phyloP scores from a whole-genome alignment of 2,329 filamentous ascomycete species.

The Colletotrichum somersetense region DNA sequence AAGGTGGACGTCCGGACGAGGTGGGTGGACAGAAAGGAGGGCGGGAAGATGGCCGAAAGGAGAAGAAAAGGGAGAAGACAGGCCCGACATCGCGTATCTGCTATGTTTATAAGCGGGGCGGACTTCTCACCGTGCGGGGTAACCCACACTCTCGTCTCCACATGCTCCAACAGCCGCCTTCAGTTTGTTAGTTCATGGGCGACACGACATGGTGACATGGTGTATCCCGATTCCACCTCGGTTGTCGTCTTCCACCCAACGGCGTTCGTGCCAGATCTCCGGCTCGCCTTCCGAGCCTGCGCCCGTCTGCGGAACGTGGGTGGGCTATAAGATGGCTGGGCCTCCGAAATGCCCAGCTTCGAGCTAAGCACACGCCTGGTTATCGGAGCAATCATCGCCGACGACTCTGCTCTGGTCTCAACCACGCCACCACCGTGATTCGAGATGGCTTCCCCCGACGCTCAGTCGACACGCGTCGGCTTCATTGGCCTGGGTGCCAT shows the following conservation, averaged over 20 bases:
- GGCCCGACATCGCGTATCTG: constrained; percentile 20
- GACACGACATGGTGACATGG: background rate
- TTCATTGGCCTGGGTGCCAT: constrained; percentile 55
- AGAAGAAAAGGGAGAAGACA: constrained; percentile 34
- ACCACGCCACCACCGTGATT: background rate
- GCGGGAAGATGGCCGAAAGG: constrained; percentile 40
- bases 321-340: constrained; percentile 35
- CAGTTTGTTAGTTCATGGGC: background rate
- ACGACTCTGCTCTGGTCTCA: background rate
- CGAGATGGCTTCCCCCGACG: constrained; percentile 30
- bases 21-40: constrained; percentile 32
- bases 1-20: background rate
- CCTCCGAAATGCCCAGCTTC: constrained; percentile 23
- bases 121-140: constrained; percentile 41
- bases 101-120: constrained; percentile 42
- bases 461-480: constrained; percentile 44
- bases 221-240: constrained; percentile 18
- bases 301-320: constrained; percentile 16
- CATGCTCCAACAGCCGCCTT: constrained; percentile 5
- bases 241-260: constrained; percentile 24
- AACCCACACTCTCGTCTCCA: constrained; percentile 14
- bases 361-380: background rate
- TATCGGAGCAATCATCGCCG: constrained; percentile 15
- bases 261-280: background rate
- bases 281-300: constrained; percentile 18